phyloP scores from a whole-genome alignment of 305 asterid genomes.

The Fraxinus albicans region DNA sequence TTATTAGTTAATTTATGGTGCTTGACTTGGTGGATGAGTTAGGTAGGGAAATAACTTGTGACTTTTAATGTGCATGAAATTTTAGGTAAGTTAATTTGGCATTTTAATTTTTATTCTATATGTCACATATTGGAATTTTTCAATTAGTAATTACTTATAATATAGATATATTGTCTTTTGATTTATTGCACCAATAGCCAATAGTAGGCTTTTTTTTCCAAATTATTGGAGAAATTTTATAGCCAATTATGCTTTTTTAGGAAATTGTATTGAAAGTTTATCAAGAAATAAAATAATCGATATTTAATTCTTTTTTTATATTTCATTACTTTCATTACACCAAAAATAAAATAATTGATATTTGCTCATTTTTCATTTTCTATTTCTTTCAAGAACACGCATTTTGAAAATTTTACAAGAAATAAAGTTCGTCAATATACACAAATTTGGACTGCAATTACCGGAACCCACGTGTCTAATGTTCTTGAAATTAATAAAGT shows the following conservation, averaged over 20 bases:
- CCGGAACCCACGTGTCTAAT: too few relatives aligned
- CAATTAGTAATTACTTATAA: neutral
- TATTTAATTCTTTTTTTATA: too few relatives aligned
- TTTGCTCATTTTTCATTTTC: too few relatives aligned
- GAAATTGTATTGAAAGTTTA: neutral
- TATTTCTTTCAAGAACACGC: too few relatives aligned
- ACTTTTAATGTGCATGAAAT: neutral
- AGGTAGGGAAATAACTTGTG: neutral
- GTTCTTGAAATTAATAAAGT: neutral
- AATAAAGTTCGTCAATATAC: too few relatives aligned
- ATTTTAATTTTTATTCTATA: neutral
- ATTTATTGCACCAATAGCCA: neutral
- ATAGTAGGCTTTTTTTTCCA: neutral
- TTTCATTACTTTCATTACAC: too few relatives aligned
- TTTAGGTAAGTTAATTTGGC: neutral
- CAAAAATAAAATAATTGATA: too few relatives aligned
- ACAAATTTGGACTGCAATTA: conserved; percentile 14
- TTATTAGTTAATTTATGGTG: neutral
- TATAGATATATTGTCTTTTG: neutral
- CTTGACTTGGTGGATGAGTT: neutral
- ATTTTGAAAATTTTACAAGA: too few relatives aligned
- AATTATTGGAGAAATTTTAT: neutral
- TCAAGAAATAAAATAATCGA: too few relatives aligned
- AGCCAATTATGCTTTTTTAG: neutral
- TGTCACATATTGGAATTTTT: neutral